These are phyloP conservation scores for Blastobotrys attinorum DNA, from an alignment of 805 yeast species.

Conservation along the genomic window DNA sequence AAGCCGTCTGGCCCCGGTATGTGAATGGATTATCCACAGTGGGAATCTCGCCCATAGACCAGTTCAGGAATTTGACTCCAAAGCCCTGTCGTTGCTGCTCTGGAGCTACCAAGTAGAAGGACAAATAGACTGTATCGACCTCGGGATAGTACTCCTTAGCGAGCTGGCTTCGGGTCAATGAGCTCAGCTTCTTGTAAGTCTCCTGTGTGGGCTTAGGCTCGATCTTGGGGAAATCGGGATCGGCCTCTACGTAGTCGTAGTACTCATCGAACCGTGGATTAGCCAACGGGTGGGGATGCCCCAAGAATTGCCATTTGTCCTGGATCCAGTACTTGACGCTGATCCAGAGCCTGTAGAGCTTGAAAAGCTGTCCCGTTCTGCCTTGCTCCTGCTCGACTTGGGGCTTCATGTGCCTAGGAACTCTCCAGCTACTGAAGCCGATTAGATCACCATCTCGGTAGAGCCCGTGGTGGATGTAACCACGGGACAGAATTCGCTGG, in stretches of 20 bases:
- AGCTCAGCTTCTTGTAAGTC: background rate
- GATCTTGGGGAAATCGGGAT: too few relatives aligned
- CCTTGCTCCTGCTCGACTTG: slow-evolving; percentile 1
- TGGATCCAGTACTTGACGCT: background rate
- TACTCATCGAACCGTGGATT: background rate
- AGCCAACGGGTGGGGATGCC: background rate
- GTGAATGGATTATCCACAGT: background rate
- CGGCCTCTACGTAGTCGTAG: background rate
- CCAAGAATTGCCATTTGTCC: background rate
- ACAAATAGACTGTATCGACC: slow-evolving; percentile 2
- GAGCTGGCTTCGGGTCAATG: background rate
- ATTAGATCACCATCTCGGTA: background rate
- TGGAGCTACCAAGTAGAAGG: slow-evolving; percentile 7
- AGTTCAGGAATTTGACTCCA: slow-evolving; percentile 7
- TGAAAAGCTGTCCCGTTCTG: background rate
- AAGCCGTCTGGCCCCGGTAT: background rate
- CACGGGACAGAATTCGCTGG: background rate
- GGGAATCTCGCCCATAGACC: slow-evolving; percentile 6
- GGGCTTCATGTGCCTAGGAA: slow-evolving; percentile 1
- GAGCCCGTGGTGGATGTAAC: background rate
- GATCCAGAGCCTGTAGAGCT: background rate
- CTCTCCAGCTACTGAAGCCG: slow-evolving; percentile 1
- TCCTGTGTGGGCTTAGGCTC: background rate
- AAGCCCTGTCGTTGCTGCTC: slow-evolving; percentile 11
- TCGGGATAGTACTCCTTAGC: background rate